Percentiles rank a stretch among this genome's conserved stretches.
Evolutionary conservation across 345 rosid species (phyloP).

Genomic region (Brassica carinata): DNA sequence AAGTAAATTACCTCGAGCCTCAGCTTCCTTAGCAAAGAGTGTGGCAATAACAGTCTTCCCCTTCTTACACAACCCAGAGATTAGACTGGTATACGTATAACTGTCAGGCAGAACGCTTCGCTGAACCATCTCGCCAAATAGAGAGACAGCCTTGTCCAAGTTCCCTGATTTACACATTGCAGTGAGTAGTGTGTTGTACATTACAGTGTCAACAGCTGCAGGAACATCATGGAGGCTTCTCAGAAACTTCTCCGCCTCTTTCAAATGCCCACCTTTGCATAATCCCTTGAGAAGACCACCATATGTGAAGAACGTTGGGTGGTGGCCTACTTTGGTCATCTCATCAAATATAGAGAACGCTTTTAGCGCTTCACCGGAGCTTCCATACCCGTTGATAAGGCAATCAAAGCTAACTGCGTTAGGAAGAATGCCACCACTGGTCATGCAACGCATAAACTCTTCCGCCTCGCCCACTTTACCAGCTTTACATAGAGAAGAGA

Average conservation of each 20-base stretch:
- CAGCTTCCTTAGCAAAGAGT: conserved; percentile 55
- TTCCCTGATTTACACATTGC: conserved; percentile 62
- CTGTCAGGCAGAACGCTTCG: conserved; percentile 59
- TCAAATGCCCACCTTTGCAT: conserved; percentile 66
- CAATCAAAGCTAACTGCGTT: conserved; percentile 63
- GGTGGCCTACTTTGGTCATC: conserved; percentile 66
- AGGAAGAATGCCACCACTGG: conserved; percentile 47
- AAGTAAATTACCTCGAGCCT: conserved; percentile 46
- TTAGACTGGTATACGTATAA: conserved; percentile 65
- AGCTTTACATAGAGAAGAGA: conserved; percentile 65
- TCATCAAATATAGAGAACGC: conserved; percentile 75
- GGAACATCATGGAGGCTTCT: conserved; percentile 55
- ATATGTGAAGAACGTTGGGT: conserved; percentile 69
- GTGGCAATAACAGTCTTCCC: conserved; percentile 71
- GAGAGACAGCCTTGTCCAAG: conserved; percentile 59
- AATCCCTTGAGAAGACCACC: conserved; percentile 85
- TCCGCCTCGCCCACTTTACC: conserved; percentile 71
- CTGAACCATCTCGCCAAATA: conserved; percentile 71
- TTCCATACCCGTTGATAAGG: conserved; percentile 67
- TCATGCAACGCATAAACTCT: conserved; percentile 63
- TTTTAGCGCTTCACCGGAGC: conserved; percentile 56
- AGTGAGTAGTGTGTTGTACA: conserved; percentile 72
- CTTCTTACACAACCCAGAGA: conserved; percentile 69
- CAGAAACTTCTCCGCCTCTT: conserved; percentile 65
- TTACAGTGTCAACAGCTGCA: conserved; percentile 59